Base-by-base conservation (phyloP, 1,139 yeast genomes). In the Candida sp. region DNA sequence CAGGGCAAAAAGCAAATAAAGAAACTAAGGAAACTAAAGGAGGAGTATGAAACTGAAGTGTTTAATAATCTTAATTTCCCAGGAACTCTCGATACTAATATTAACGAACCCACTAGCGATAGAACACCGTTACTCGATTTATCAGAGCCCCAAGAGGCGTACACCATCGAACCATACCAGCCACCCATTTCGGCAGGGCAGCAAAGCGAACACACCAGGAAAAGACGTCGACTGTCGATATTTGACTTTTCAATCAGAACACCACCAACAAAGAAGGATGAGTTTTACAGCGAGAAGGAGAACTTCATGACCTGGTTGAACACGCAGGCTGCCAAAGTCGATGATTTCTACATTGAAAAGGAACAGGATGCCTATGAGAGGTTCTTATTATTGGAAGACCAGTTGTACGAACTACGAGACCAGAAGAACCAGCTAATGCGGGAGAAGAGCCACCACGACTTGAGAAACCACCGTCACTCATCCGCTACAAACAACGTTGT, bases 261-360 rank as follows among this genome's bases (percentile, higher is more conserved):
- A 2, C 47, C 58, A 6, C 11, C 34, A 4, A 46, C 44, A 22
- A 58, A 60, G 47, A 57, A 55, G 46, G 62, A 61, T 0, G 65
- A 61, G 7, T 62, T 59, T 37, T 62, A 58, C 5, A 57, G 69
- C 1, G 78, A 75, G 8, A 73, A 72, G 46, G 62, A 65, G 11
- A 80, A 78, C 39, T 90, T 90, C 56, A 56, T 75, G 17, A 63
- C 59, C 1, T 90, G 96, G 96, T 73, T 89, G 4, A 85, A 87
- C 49, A 52, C 59, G 0, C 85, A 90, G 62, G 72, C 86, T 25
- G 53, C 47, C 3, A 88, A 85, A 62, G 87, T 90, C 8, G 85
- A 88, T 46, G 51, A 42, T 0, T 90, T 90, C 62, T 90, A 80
- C 64, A 70, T 65, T 43, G 83, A 78, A 42, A 84, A 79, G 59